Evolutionary conservation across 106 monocot species (phyloP), one percentile per base, ranked within the genome.

Genomic region (Allium cepa): DNA sequence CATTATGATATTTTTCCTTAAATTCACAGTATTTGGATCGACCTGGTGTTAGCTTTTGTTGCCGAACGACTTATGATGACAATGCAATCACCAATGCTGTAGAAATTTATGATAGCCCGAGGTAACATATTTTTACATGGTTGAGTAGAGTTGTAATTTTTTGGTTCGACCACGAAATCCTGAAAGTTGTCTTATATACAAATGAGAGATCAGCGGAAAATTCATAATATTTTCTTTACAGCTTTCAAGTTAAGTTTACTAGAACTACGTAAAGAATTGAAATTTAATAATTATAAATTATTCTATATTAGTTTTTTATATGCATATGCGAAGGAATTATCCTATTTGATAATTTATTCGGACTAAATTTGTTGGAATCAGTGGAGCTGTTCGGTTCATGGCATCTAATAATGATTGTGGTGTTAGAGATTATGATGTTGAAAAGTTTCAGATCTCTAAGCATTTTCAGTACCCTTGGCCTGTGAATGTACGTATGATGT

Each of bases 341-440:
- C 53, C n/a, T 46, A 26, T 63, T 12, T 5, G 36, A 36, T 4
- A 36, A 3, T 36, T 36, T 36, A 36, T 36, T 5, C 36, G 36
- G 3, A 36, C 36, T 36, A 36, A 36, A 36, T 36, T 36, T 2
- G 5, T 36, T 36, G 36, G 36, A 36, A 36, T 55, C 60, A 82
- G 86, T 59, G 86, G 82, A 47, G 73, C 79, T 22, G 14, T 82
- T 75, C 74, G 60, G 11, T 75, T 75, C 50, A 75, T 75, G 59
- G 74, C 74, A 11, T 75, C 74, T 50, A 61, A 82, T 51, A 86
- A 86, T 79, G 86, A 86, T 63, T 82, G 79, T 71, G 79, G 82
- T 46, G 76, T 86, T 0, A 73, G 86, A 73, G 86, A 86, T 27
- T 86, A 73, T 46, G 86, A 86, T 59, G 67, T 86, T 79, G 79